Evolutionary conservation across 2,329 filamentous ascomycete species (phyloP), one percentile per base, ranked within the genome.

Genomic region (Westerdykella aurantiaca): DNA sequence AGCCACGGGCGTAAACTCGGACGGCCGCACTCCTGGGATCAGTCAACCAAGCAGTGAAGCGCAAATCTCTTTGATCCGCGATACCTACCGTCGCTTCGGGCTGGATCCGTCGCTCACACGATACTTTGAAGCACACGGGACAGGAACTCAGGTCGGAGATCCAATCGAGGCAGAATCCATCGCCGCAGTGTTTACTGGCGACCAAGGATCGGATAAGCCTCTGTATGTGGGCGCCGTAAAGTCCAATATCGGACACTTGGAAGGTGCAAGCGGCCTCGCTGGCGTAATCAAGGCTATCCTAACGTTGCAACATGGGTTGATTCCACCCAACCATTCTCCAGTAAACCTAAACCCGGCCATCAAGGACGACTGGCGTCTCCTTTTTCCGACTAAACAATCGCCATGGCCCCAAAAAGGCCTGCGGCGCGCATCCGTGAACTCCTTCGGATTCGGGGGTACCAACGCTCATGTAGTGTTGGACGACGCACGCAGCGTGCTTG

Each of bases 131-230:
- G 65, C 66, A 0, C 70, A 72, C 48, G 80, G 79, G 9, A 82
- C 79, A 0, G 79, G 79, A 3, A 82, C 79, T 1, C 69, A 73
- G 31, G 77, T 74, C 2, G 78, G 79, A 6, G 61, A 64, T 37
- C 56, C 57, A 2, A 57, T 53, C 7, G 63, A 67, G 39, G 47
- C 57, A 7, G 39, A 35, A 4, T 57, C 58, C 6, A 47, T 64
- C 13, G 45, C 52, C n/a, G 43, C 42, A 13, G 48, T 51, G 2
- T 58, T 59, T 31, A 33, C 49, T 7, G 43, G 46, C 10, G 34
- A 31, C 18, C 42, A 17, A 2, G 11, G 25, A 29, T 11, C n/a
- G 7, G 31, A 29, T 13, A 16, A 37, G 13, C 14, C 35, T 11
- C 25, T 48, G 5, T 10, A 41, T 5, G 46, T 53, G 6, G 52